A percentile compares a stretch with the other conserved stretches of the same genome.
phyloP scores from a whole-genome alignment of 495 filamentous ascomycete species.

The Podospora anserina region DNA sequence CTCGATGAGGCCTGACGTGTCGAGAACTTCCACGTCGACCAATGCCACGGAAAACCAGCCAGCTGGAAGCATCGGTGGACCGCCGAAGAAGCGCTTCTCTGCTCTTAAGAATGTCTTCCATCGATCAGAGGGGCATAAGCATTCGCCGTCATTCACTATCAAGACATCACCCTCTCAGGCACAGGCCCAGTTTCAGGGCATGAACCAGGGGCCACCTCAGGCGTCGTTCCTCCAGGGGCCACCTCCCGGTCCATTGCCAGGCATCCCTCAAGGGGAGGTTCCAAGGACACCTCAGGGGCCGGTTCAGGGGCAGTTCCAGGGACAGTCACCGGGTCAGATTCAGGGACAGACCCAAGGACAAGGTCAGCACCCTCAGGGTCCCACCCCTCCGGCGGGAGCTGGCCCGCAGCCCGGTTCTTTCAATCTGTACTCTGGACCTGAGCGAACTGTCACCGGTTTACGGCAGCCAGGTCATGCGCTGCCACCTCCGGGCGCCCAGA shows the following conservation, averaged over 20 bases:
- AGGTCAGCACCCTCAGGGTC: background rate
- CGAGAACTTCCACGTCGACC: conserved; percentile 25
- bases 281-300: conserved; percentile 8
- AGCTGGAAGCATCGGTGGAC: conserved; percentile 16
- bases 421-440: conserved; percentile 3
- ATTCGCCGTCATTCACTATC: conserved; percentile 6
- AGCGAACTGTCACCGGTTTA: conserved; percentile 11
- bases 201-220: conserved; percentile 9
- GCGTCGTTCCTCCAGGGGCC: conserved; percentile 10
- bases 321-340: background rate
- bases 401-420: conserved; percentile 5
- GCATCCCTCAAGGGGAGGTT: conserved; percentile 15
- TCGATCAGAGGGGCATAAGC: conserved; percentile 15
- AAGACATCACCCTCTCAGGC: conserved; percentile 13
- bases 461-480: conserved; percentile 17
- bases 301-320: conserved; percentile 11
- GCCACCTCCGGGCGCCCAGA: background rate
- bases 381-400: background rate
- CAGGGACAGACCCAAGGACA: background rate
- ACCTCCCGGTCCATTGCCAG: conserved; percentile 1
- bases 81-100: conserved; percentile 37
- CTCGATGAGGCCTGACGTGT: conserved; percentile 12
- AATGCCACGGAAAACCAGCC: conserved; percentile 13
- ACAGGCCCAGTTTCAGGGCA: conserved; percentile 17
- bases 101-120: conserved; percentile 30